These are phyloP conservation scores for Cadophora sp. DNA, from an alignment of 2,329 filamentous ascomycete species.

Conservation along the genomic window DNA sequence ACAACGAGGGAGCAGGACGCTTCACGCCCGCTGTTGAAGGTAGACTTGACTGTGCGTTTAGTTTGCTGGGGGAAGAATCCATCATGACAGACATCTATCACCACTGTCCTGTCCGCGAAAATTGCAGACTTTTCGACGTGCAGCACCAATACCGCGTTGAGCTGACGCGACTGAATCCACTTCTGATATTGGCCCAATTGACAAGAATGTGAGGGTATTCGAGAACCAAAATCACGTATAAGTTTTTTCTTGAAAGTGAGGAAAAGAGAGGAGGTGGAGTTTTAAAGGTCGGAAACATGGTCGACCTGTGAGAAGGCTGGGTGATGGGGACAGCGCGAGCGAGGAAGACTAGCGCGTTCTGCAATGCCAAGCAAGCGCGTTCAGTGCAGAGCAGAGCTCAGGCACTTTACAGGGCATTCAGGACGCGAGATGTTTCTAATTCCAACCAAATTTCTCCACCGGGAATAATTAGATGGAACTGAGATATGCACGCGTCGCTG, in stretches of 20 bases:
- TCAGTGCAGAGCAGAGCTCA: not conserved
- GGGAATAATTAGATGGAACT: constrained; percentile 8
- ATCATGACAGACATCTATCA: constrained; percentile 42
- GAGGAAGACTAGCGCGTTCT: constrained; percentile 28
- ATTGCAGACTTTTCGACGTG: constrained; percentile 32
- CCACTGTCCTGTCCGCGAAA: constrained; percentile 11
- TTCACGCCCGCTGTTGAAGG: constrained; percentile 56
- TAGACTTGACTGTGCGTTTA: constrained; percentile 39
- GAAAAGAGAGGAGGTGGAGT: constrained; percentile 28
- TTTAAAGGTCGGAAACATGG: constrained; percentile 41
- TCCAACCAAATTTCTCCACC: constrained; percentile 11
- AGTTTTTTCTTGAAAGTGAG: constrained; percentile 21
- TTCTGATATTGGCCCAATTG: constrained; percentile 30
- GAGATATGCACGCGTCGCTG: constrained; percentile 12
- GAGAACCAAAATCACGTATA: constrained; percentile 22
- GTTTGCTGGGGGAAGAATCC: constrained; percentile 45
- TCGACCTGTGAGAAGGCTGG: constrained; percentile 36
- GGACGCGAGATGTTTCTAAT: constrained; percentile 15
- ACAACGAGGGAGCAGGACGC: constrained; percentile 69
- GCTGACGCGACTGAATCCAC: constrained; percentile 30
- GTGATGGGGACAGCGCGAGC: constrained; percentile 28
- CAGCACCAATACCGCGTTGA: constrained; percentile 31
- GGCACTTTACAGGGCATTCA: constrained; percentile 13
- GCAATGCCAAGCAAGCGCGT: constrained; percentile 5
- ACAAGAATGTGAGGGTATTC: constrained; percentile 11